phyloP scores from a whole-genome alignment of 208 protist species.

The Leishmania turanica region DNA sequence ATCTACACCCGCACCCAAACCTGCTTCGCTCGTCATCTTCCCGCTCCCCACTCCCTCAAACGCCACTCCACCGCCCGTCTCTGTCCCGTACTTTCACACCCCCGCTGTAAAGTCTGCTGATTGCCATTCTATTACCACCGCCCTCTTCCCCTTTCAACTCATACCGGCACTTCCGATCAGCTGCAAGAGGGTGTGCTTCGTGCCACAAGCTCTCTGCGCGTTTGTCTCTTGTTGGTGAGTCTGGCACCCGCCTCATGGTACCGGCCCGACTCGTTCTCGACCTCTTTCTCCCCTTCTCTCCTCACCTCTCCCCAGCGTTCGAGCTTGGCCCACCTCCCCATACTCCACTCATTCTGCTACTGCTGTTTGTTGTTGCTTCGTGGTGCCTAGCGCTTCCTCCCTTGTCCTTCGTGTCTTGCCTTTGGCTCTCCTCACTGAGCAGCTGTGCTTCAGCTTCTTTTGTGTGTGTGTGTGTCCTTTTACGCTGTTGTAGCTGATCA shows the following conservation, averaged over 20 bases:
- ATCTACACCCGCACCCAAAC: neutral
- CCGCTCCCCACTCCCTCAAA: neutral
- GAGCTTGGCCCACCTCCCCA: neutral
- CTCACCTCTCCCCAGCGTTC: neutral
- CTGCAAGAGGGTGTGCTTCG: neutral
- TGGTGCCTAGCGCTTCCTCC: neutral
- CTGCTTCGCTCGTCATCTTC: neutral
- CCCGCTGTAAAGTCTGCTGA: neutral
- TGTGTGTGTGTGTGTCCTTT: neutral
- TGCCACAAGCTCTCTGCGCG: neutral
- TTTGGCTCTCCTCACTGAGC: neutral
- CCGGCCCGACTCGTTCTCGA: neutral
- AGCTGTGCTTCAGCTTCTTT: neutral
- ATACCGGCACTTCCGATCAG: neutral
- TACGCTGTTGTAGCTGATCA: neutral
- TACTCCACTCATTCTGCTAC: neutral
- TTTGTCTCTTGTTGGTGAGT: neutral
- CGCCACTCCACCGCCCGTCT: neutral
- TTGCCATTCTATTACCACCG: neutral
- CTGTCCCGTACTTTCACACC: neutral
- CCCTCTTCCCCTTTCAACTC: neutral
- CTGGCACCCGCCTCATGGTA: neutral
- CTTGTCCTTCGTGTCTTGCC: neutral
- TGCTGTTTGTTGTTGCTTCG: neutral
- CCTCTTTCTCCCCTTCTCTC: neutral